Percentiles rank a stretch among this genome's conserved stretches.
Conservation (phyloP, 169 alveolate genomes). For the Toxoplasma gondii region DNA sequence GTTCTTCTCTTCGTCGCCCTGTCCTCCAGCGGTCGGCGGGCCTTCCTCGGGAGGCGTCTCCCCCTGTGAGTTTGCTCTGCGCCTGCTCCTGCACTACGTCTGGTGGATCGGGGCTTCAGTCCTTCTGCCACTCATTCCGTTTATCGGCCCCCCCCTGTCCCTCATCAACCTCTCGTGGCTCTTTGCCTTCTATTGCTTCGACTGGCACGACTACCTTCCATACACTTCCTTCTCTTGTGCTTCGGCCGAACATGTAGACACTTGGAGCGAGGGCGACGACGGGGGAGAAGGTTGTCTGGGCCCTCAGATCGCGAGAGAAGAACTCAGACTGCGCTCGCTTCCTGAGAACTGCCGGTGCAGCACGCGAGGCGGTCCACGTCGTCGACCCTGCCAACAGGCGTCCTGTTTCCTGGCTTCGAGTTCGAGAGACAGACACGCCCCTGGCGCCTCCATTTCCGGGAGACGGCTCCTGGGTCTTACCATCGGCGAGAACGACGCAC, state of each 20-base stretch:
- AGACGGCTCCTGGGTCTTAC: neutral
- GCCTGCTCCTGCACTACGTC: conserved; percentile 36
- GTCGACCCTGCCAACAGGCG: too few species aligned
- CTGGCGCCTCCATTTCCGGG: neutral
- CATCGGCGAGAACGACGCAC: neutral
- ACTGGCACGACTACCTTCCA: conserved; percentile 15
- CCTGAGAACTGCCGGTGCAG: too few species aligned
- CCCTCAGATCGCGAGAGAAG: neutral
- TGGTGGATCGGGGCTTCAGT: conserved; percentile 22
- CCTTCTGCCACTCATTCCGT: neutral
- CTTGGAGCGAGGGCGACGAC: neutral
- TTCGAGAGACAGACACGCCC: neutral
- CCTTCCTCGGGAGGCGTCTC: neutral
- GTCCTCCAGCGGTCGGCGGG: neutral
- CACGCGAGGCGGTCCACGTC: too few species aligned
- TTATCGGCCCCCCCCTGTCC: conserved; percentile 19
- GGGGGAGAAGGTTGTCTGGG: neutral
- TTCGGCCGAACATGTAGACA: neutral
- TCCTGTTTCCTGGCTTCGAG: too few species aligned
- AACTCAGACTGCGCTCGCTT: too few species aligned
- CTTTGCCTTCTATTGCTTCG: conserved; percentile 40
- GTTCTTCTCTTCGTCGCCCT: conserved; percentile 3
- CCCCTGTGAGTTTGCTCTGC: neutral
- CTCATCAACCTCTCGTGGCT: conserved; percentile 36
- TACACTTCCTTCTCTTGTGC: neutral